Evolutionary conservation across 2,329 filamentous ascomycete genomes (phyloP), one percentile per base, ranked within the genome.

Genomic region (Ambrosiella cleistominuta): DNA sequence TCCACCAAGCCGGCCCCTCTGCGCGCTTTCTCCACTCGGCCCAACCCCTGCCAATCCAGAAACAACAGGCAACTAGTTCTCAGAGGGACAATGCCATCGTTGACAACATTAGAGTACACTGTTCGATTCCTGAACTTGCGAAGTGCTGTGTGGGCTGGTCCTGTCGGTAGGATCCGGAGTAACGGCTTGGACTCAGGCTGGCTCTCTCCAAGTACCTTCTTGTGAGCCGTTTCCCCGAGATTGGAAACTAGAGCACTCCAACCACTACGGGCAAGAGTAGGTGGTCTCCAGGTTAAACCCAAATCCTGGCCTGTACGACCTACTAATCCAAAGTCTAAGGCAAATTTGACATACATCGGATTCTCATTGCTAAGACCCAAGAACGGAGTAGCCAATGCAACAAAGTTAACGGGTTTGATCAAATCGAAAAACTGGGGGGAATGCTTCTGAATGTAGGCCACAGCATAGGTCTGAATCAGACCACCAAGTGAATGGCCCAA

Each of bases 61-160:
- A 98, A 98, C 5, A 98, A 72, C n/a, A 98, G 74, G 68, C 91
- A 98, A 62, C 91, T 97, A 3, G 93, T 98, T 19, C 93, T 82
- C 39, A 98, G 72, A 2, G 93, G 93, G 3, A 98, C 93, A 64
- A 98, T 96, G 2, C 90, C 91, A 70, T 97, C 91, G 66, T 97
- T 97, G 64, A 97, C 91, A 11, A 97, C 90, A 65, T 97, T 97
- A 1, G 90, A 95, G 68, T 97, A 97, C 1, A 96, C 76, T 0
- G 93, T 97, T 13, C 91, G 78, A 67, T 94, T 95, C 19, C 88
- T 77, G 68, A 97, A 97, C 70, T 87, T 88, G 66, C 85, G 83
- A 45, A 97, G 71, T 1, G 90, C 91, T 57, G 81, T 80, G 68
- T 96, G 90, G 6, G 91, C 93, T 13, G 91, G 90, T 0, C 91